Evolutionary conservation across 106 monocot genomes (phyloP), one percentile per base, ranked within the genome.

Genomic region (Acorus gramineus): DNA sequence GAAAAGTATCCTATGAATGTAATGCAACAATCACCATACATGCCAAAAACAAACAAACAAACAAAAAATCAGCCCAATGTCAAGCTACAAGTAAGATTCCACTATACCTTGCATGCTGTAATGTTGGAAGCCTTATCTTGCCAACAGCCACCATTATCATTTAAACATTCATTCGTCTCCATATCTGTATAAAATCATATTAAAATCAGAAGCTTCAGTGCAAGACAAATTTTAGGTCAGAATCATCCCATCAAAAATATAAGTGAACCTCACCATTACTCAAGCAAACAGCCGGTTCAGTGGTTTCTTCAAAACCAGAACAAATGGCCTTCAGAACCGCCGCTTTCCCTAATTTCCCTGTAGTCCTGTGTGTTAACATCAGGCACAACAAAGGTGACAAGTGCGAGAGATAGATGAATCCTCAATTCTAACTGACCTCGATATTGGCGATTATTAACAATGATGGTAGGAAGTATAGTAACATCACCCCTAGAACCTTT

Each of bases 401-500:
- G 51, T 42, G 11, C 10, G 7, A 44, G 11, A 58, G 2, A 60
- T 62, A 28, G 28, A 28, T 28, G 28, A 28, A 10, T 57, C 28
- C n/a, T 64, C 9, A 73, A 57, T 28, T 28, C 28, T 28, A 9
- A 80, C 77, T 68, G 64, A 96, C 95, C 95, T 79, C 90, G 77
- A 66, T 96, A 96, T 59, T 96, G 95, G 52, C 95, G 74, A 73
- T 81, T 87, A 66, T 96, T 96, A 68, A 96, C 85, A 70, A 96
- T 56, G 12, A 96, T 78, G 9, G 90, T 96, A 46, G 95, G 95
- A 63, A 96, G 70, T 73, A 96, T 96, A 4, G 95, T 96, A 57
- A 96, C 95, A 96, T 96, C 95, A 69, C 95, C 95, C 28, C 95
- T 86, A 42, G 95, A 82, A 12, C 85, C 90, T 76, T 84, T 96